Conservation (phyloP, 805 yeast genomes). For the Komagataella populi region DNA sequence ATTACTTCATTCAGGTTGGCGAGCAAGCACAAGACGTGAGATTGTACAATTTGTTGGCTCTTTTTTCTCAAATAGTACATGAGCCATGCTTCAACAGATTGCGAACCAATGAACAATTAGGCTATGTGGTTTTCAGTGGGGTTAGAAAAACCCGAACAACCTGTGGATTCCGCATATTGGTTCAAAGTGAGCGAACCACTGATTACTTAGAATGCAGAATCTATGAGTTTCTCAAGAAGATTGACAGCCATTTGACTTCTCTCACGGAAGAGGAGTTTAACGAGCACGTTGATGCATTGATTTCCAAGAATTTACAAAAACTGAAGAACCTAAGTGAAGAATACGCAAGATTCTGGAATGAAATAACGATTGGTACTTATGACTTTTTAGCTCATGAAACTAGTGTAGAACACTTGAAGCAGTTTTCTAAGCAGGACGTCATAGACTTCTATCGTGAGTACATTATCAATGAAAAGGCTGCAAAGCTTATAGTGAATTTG, state of each 20-base stretch:
- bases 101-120: conserved; percentile 89
- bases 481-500: conserved; percentile 46
- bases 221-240: conserved; percentile 41
- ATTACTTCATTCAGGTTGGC: conserved; percentile 62
- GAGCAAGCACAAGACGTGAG: conserved; percentile 25
- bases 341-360: conserved; percentile 45
- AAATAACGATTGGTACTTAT: conserved; percentile 64
- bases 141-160: conserved; percentile 55
- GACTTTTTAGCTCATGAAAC: conserved; percentile 49
- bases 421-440: conserved; percentile 43
- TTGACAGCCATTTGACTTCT: conserved; percentile 29
- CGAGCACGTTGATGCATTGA: conserved; percentile 56
- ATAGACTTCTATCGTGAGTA: conserved; percentile 35
- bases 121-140: conserved; percentile 85
- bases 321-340: conserved; percentile 75
- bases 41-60: conserved; percentile 37
- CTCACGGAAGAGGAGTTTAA: conserved; percentile 54
- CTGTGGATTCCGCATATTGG: conserved; percentile 56
- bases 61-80: conserved; percentile 57
- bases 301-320: conserved; percentile 53
- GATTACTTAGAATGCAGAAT: conserved; percentile 68
- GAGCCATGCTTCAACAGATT: conserved; percentile 87
- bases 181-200: conserved; percentile 75
- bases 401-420: conserved; percentile 42
- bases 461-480: conserved; percentile 16